A percentile compares a stretch with the other conserved stretches of the same genome.
phyloP scores from a whole-genome alignment of 139 green algal genomes.

The Chlorella sp. region DNA sequence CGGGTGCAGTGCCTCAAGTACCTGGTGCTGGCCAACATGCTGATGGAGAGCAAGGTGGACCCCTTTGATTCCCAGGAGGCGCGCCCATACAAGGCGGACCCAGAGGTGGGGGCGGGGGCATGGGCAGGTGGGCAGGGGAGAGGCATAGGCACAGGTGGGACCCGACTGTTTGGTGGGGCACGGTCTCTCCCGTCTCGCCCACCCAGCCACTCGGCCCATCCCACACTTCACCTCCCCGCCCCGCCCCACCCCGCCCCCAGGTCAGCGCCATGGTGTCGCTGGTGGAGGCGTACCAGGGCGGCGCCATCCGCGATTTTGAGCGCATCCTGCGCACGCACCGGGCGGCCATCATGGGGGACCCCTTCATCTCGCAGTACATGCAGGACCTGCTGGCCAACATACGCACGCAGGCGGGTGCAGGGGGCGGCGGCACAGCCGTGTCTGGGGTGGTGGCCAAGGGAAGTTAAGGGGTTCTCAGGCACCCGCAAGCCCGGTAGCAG shows the following conservation, averaged over 20 bases:
- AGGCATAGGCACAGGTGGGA: no score
- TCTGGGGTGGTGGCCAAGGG: neutral
- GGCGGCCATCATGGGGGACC: constrained; percentile 92
- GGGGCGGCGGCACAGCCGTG: neutral
- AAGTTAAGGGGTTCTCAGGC: no score
- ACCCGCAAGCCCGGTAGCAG: no score
- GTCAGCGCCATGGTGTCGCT: constrained; percentile 96
- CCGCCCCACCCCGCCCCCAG: constrained; percentile 66
- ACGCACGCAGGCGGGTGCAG: constrained; percentile 78
- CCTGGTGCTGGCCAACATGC: constrained; percentile 97
- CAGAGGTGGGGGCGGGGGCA: constrained; percentile 30
- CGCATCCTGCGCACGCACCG: constrained; percentile 79
- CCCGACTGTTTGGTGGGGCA: neutral
- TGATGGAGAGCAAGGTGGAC: constrained; percentile 96
- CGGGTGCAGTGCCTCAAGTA: constrained; percentile 98
- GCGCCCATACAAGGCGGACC: constrained; percentile 88
- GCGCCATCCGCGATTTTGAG: constrained; percentile 96
- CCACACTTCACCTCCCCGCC: neutral
- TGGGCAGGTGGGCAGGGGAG: neutral
- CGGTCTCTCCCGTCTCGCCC: neutral
- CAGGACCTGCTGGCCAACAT: constrained; percentile 97
- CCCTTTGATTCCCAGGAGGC: constrained; percentile 96
- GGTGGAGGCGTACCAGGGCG: constrained; percentile 94
- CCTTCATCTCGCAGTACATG: constrained; percentile 96
- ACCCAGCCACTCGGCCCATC: no score